Conservation (phyloP, 2,329 filamentous ascomycete genomes). For the Cyanodermella asteris region DNA sequence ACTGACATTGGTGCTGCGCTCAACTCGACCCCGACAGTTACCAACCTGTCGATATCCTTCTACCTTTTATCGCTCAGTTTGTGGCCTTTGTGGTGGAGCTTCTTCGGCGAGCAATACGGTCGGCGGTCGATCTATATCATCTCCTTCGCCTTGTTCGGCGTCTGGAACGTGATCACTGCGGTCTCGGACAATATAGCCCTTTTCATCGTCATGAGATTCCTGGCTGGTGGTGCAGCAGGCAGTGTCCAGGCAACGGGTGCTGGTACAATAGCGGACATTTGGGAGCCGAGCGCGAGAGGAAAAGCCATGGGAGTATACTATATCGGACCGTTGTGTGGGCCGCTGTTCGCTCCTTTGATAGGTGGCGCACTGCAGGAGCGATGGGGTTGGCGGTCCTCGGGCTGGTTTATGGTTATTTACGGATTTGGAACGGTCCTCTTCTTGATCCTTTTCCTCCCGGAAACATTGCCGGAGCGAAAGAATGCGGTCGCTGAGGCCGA, state of each 20-base stretch:
- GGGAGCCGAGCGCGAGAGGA: slow-evolving; percentile 51
- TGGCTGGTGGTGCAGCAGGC: slow-evolving; percentile 55
- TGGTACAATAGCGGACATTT: slow-evolving; percentile 64
- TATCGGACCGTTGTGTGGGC: slow-evolving; percentile 53
- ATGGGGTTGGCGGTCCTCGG: slow-evolving; percentile 53
- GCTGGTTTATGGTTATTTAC: slow-evolving; percentile 58
- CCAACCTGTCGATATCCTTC: slow-evolving; percentile 54
- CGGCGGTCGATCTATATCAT: slow-evolving; percentile 57
- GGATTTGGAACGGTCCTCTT: slow-evolving; percentile 27
- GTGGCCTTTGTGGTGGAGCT: slow-evolving; percentile 72
- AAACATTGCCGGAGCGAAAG: slow-evolving; percentile 16
- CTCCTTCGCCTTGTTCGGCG: slow-evolving; percentile 49
- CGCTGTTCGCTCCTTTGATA: slow-evolving; percentile 53
- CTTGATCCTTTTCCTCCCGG: slow-evolving; percentile 22
- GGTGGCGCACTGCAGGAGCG: slow-evolving; percentile 48
- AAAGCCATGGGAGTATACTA: slow-evolving; percentile 70
- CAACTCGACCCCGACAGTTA: slow-evolving; percentile 38
- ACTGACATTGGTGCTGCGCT: slow-evolving; percentile 36
- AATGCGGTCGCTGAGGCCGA: slow-evolving; percentile 8
- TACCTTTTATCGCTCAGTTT: slow-evolving; percentile 73
- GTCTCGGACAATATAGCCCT: slow-evolving; percentile 48
- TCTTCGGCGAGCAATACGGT: slow-evolving; percentile 50
- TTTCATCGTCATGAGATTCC: slow-evolving; percentile 55
- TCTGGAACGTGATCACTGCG: slow-evolving; percentile 50
- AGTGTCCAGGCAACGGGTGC: slow-evolving; percentile 67